Evolutionary conservation across 2,329 filamentous ascomycete species (phyloP), one percentile per base, ranked within the genome.

Genomic region (Zarea fungicola): DNA sequence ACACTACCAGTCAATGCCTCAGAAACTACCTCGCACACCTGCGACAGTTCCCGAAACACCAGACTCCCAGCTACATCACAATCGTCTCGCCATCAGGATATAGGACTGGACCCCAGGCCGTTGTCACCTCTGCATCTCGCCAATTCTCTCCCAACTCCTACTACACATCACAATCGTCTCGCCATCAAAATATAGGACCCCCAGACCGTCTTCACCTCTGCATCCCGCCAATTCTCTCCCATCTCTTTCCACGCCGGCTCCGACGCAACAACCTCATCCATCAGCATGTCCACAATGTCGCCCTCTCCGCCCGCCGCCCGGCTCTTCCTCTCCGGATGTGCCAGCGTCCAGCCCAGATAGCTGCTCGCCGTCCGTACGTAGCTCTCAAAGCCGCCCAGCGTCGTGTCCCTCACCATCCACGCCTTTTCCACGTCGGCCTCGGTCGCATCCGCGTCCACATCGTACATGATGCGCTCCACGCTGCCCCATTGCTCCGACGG

Each of bases 91-190:
- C 68, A 84, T 67, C 36, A 85, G 59, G 42, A 85, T 65, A 32
- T 74, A 76, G 51, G 75, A 82, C 0, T n/a, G n/a, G n/a, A n/a
- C 80, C 81, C 81, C 81, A 84, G 55, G 83, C 78, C 43, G 73
- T 72, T 51, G 78, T 73, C 9, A 83, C 72, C 56, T 78, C 69
- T 37, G 73, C 64, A 43, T 81, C 72, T 52, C 68, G 67, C 76
- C 80, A 84, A 16, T 56, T 57, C 34, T 73, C 67, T 1, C 73
- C 75, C 50, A 64, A 56, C 2, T 63, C 67, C 55, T 68, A 72
- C 76, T 77, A 81, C 50, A n/a, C n/a, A n/a, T 26, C 16, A 57
- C 29, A 39, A 50, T 56, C 68, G 72, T 61, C 73, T 74, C 14
- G 78, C 78, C 68, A 84, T 67, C 36, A 85, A 58, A 42, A 85